A percentile compares a stretch with the other conserved stretches of the same genome.
Evolutionary conservation across 176 grass and related monocot genomes (phyloP).

Genomic region (Olyra latifolia): DNA sequence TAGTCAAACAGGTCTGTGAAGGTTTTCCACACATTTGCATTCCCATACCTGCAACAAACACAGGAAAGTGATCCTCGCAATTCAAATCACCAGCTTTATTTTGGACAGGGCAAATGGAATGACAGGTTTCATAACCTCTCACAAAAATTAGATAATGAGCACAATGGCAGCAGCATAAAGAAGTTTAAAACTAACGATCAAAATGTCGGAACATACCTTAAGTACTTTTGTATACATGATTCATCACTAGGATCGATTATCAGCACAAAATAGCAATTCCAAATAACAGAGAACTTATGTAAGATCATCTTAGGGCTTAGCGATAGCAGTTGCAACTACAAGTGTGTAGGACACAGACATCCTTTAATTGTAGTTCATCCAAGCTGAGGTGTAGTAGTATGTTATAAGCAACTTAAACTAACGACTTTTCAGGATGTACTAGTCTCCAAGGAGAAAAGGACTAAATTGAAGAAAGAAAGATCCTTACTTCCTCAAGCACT

Average conservation of each 20-base stretch:
- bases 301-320: not conserved
- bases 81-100: not conserved
- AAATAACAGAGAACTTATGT: not conserved
- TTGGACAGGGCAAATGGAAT: not conserved
- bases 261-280: not conserved
- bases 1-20: conserved; percentile 98
- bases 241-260: not conserved
- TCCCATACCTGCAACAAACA: conserved; percentile 75
- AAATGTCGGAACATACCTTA: not conserved
- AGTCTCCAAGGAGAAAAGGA: not conserved
- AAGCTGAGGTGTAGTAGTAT: not conserved
- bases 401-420: not conserved
- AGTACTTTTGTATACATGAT: not conserved
- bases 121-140: not conserved
- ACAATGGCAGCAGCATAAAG: not conserved
- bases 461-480: not conserved
- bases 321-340: not conserved
- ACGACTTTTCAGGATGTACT: not conserved
- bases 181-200: not conserved
- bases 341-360: not conserved
- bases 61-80: not conserved
- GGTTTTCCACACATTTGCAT: conserved; percentile 97
- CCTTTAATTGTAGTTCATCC: not conserved
- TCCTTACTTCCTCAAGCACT: conserved; percentile 97
- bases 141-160: not conserved